Evolutionary conservation across 805 yeast species (phyloP), one percentile per base, ranked within the genome.

Genomic region (Cyberlindnera suaveolens): DNA sequence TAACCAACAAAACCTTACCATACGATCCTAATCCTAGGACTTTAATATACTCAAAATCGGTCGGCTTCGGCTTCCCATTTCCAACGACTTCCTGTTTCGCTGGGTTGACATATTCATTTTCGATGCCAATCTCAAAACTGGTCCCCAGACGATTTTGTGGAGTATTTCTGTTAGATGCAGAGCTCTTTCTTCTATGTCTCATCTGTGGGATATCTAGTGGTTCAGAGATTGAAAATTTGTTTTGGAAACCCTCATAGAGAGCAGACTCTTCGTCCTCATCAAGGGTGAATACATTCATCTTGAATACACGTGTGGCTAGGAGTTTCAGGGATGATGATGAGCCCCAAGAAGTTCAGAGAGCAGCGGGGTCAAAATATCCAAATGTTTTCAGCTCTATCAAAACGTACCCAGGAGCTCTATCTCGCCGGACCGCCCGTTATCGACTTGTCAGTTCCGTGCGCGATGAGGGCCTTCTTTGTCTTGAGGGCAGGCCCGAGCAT

Each of bases 21-120:
- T 85, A 88, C 2, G 96, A 88, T 3, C 96, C 96, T 40, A 80
- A 75, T 0, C 96, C 96, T 6, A 88, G 67, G 0, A 87, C 93
- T 51, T 78, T 82, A 6, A 89, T 62, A 3, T 85, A 84, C 52
- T 75, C 79, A 54, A 89, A 88, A 57, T 88, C 95, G 5, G 54
- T 39, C 5, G 70, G 58, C 23, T 53, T 57, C 14, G 60, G 62
- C 33, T 56, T 56, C 6, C 52, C 52, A 7, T 16, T 18, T 4
- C 15, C 8, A 15, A 10, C 29, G n/a, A 19, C 18, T 4, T 17
- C 30, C 16, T 32, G 10, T 4, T 20, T 23, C 14, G 37, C 38
- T n/a, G 39, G 20, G 16, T 46, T 41, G 27, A 63, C 52, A 45
- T 65, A 74, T 32, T 67, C 59, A 27, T 62, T 59, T 36, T 67